A percentile compares a stretch with the other conserved stretches of the same genome.
Evolutionary conservation across 2,329 filamentous ascomycete genomes (phyloP).

Genomic region (Neocatenulostroma microsporum): DNA sequence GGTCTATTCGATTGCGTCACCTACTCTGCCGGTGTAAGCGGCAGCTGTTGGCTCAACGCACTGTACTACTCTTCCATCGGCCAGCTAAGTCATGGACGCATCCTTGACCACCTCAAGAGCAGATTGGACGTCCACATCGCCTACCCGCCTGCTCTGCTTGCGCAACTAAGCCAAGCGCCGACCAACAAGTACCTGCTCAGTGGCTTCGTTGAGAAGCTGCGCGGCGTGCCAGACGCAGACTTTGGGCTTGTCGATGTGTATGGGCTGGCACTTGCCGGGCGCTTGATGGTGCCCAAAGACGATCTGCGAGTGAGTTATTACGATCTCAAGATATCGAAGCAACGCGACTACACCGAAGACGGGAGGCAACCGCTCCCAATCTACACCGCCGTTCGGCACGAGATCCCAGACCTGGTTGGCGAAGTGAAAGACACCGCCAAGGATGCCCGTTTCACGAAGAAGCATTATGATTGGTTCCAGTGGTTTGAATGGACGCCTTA

Average conservation of each 20-base stretch:
- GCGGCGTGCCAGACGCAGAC: slow-evolving; percentile 68
- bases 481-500: slow-evolving; percentile 97
- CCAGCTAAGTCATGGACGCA: slow-evolving; percentile 55
- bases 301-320: slow-evolving; percentile 66
- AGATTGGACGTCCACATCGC: slow-evolving; percentile 84
- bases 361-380: slow-evolving; percentile 85
- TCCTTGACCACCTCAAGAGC: slow-evolving; percentile 80
- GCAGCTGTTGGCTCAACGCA: slow-evolving; percentile 89
- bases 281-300: slow-evolving; percentile 77
- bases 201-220: slow-evolving; percentile 84
- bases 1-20: slow-evolving; percentile 91
- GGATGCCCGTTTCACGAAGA: slow-evolving; percentile 20
- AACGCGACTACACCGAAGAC: slow-evolving; percentile 64
- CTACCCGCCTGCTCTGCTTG: slow-evolving; percentile 76
- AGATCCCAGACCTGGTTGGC: slow-evolving; percentile 59
- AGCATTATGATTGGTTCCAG: slow-evolving; percentile 74
- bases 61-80: slow-evolving; percentile 78
- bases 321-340: slow-evolving; percentile 88
- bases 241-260: slow-evolving; percentile 94
- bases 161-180: slow-evolving; percentile 74
- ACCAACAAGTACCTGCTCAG: slow-evolving; percentile 88
- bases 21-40: slow-evolving; percentile 91
- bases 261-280: slow-evolving; percentile 73
- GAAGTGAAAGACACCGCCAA: slow-evolving; percentile 24
- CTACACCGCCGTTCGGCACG: slow-evolving; percentile 90